phyloP scores from a whole-genome alignment of 2,329 filamentous ascomycete species.

The Aspergillus carbonarius region DNA sequence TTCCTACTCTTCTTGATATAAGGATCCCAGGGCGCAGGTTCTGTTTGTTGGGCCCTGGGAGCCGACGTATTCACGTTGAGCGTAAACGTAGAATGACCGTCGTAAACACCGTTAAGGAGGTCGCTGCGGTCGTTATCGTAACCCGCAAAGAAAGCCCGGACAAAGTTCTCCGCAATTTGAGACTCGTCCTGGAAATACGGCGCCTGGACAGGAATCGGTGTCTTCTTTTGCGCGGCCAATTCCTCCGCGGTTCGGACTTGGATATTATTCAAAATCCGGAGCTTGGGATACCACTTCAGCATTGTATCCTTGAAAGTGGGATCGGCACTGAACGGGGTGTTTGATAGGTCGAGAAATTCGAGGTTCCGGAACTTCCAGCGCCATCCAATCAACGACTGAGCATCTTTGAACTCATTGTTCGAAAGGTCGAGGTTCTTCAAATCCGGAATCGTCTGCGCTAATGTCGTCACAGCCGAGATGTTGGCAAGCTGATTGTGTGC shows the following conservation, averaged over 20 bases:
- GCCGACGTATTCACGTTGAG: constrained; percentile 67
- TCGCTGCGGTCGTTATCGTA: constrained; percentile 71
- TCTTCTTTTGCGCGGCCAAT: constrained; percentile 58
- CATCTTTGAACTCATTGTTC: constrained; percentile 70
- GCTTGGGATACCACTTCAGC: constrained; percentile 76
- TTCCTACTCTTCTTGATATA: constrained; percentile 81
- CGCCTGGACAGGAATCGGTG: constrained; percentile 61
- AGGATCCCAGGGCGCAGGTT: constrained; percentile 59
- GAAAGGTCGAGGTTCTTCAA: constrained; percentile 87
- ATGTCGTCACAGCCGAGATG: constrained; percentile 68
- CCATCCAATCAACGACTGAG: constrained; percentile 72
- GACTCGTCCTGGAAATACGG: constrained; percentile 73
- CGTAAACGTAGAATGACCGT: constrained; percentile 72
- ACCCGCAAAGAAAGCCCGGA: constrained; percentile 69
- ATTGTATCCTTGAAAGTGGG: constrained; percentile 67
- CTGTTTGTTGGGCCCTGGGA: constrained; percentile 53
- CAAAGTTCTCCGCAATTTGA: constrained; percentile 71
- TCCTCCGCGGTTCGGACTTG: constrained; percentile 73
- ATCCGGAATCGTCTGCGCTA: constrained; percentile 78
- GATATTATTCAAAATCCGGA: constrained; percentile 72
- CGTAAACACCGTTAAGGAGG: constrained; percentile 69
- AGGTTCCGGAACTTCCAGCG: constrained; percentile 74
- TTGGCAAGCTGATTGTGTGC: constrained; percentile 75
- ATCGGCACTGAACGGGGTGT: constrained; percentile 69
- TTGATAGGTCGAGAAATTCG: constrained; percentile 75